Conservation (phyloP, 306 rosid species). For the Lagenaria siceraria region DNA sequence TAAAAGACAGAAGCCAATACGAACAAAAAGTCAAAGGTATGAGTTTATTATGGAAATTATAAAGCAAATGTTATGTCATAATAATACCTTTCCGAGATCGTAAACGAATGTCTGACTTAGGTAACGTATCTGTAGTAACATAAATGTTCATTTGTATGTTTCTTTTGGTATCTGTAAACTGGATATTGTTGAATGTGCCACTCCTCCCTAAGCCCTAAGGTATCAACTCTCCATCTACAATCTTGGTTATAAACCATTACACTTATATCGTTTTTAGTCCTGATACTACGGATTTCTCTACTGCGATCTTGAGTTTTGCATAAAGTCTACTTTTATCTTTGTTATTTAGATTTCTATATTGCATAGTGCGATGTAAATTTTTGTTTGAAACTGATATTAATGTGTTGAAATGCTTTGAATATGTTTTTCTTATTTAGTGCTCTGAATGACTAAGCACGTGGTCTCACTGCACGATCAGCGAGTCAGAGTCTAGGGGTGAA, state of each 20-base stretch:
- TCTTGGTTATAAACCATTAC: not conserved
- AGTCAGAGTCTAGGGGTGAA: too few relatives aligned
- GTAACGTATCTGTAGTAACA: too few relatives aligned
- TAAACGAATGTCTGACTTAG: too few relatives aligned
- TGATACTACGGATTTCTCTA: not conserved
- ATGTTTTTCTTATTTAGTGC: too few relatives aligned
- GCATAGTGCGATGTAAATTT: not conserved
- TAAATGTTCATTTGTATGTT: too few relatives aligned
- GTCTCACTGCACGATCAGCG: too few relatives aligned
- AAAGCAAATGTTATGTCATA: not conserved
- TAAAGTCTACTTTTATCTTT: not conserved
- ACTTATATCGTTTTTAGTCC: not conserved
- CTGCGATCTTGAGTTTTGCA: not conserved
- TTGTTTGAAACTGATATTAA: not conserved
- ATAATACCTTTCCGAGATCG: too few relatives aligned
- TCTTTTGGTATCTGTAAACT: too few relatives aligned
- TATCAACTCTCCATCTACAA: not conserved
- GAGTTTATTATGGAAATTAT: not conserved
- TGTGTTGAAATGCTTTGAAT: too few relatives aligned
- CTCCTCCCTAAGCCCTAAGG: not conserved
- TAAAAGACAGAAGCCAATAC: constrained; percentile 71
- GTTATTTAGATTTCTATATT: not conserved
- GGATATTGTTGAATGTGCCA: not conserved
- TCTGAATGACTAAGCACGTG: too few relatives aligned
- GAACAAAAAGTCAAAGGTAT: constrained; percentile 92